These are phyloP conservation scores for Notholithocarpus densiflorus DNA, from an alignment of 306 rosid genomes.

Conservation along the genomic window DNA sequence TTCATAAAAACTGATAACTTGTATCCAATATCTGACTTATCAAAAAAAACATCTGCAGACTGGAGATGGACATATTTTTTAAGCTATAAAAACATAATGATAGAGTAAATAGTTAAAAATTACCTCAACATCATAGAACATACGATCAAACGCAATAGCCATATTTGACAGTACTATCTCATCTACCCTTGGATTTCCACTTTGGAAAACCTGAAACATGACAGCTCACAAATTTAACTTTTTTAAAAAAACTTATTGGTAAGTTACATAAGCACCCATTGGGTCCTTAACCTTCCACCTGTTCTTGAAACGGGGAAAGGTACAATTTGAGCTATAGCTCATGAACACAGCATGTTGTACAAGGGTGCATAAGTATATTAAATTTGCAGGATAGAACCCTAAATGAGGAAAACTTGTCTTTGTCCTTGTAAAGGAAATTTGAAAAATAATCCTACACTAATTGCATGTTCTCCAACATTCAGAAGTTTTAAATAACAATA, in stretches of 20 bases:
- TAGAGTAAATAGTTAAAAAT: conserved; percentile 8
- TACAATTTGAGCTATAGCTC: not conserved
- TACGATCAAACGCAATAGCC: conserved; percentile 71
- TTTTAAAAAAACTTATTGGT: not conserved
- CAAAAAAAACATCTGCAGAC: not conserved
- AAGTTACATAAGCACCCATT: not conserved
- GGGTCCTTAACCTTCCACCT: not conserved
- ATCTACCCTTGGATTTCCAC: conserved; percentile 78
- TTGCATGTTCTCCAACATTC: not conserved
- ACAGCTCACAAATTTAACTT: conserved; percentile 11
- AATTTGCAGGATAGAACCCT: conserved; percentile 6
- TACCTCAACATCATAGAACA: conserved; percentile 87
- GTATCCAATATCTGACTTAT: conserved; percentile 3
- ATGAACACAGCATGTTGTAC: not conserved
- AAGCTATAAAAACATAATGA: conserved; percentile 15
- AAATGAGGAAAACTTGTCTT: not conserved
- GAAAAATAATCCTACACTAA: not conserved
- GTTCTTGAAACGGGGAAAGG: not conserved
- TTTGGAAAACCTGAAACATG: conserved; percentile 60
- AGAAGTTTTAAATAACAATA: not conserved
- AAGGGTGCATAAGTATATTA: conserved; percentile 4
- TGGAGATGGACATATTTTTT: conserved; percentile 10
- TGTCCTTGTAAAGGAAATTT: not conserved
- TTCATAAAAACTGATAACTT: conserved; percentile 1
- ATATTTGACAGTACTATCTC: conserved; percentile 78